Evolutionary conservation across 345 rosid species (phyloP), one percentile per base, ranked within the genome.

Genomic region (Cardamine resedifolia): DNA sequence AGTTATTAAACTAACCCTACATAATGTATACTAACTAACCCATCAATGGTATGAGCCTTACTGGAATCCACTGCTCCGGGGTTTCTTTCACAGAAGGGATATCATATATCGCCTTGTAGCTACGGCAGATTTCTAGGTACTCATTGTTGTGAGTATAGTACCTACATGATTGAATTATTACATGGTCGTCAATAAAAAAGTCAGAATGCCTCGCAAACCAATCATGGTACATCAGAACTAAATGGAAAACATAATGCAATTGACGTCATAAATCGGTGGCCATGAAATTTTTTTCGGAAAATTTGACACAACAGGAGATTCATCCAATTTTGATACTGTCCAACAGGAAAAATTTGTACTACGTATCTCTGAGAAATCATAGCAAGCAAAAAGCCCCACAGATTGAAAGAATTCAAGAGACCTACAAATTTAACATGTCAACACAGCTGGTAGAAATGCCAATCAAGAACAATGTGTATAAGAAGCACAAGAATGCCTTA

Each of bases 81-180:
- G 77, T 81, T 81, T 86, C 98, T 79, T 76, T 88, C 58, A 96
- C 90, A 43, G 93, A 83, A 18, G 90, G 97, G 66, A 96, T 96
- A 81, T 92, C 94, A 70, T 96, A 96, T 45, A 96, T 96, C 0
- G 98, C 78, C 92, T 88, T 92, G 74, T 96, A 92, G 92, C 95
- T 88, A 66, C 97, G 96, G 64, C 92, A 88, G 55, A 96, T 90
- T 78, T 96, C 99, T 44, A 96, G 83, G 81, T 96, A 96, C 38
- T 92, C 98, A 70, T 88, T 88, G 85, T 81, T 77, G 69, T 92
- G 95, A 33, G 92, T 77, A 74, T 90, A 88, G 58, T 96, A 96
- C 91, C 99, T 92, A 57, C 44, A 83, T 47, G 56, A 63, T 47
- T 70, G 31, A 73, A 47, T 14, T n/a, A n/a, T 63, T 63, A 3